phyloP scores from a whole-genome alignment of 1,284 basidiomycete species.

The Mycena citricolor region DNA sequence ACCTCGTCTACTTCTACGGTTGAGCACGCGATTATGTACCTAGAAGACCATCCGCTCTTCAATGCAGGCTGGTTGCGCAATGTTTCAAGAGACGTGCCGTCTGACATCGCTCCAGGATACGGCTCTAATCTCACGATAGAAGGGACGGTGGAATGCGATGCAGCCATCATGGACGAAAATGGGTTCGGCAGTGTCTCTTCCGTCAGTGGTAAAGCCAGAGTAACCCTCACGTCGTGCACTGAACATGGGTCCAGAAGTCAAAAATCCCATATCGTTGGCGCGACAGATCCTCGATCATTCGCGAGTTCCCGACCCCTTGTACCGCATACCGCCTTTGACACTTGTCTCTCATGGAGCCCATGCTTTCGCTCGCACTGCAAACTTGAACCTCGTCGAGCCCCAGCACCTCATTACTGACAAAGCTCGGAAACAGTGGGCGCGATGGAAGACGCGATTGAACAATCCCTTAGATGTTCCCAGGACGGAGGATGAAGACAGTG shows the following conservation, averaged over 20 bases:
- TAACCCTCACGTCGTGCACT: background rate
- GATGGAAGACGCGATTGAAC: conserved; percentile 52
- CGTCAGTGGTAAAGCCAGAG: conserved; percentile 47
- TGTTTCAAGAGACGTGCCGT: background rate
- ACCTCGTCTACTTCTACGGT: conserved; percentile 37
- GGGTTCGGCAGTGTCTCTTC: conserved; percentile 73
- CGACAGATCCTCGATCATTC: conserved; percentile 54
- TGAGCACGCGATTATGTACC: conserved; percentile 48
- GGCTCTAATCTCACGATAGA: conserved; percentile 73
- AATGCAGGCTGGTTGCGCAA: conserved; percentile 58
- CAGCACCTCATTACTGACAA: conserved; percentile 47
- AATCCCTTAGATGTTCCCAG: background rate
- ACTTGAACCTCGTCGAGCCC: conserved; percentile 38
- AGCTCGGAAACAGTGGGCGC: conserved; percentile 55
- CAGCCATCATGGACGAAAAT: conserved; percentile 65
- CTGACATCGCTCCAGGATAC: conserved; percentile 43
- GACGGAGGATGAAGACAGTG: too few species aligned
- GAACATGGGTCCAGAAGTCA: conserved; percentile 45
- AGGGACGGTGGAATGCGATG: conserved; percentile 76
- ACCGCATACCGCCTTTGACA: conserved; percentile 66
- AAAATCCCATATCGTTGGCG: conserved; percentile 65
- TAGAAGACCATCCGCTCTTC: conserved; percentile 61
- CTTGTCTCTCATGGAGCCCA: conserved; percentile 48
- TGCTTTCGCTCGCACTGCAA: conserved; percentile 41
- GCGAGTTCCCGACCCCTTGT: conserved; percentile 47